These are phyloP conservation scores for Oenanthe sinensis DNA, from an alignment of 129 eudicot species.

Conservation along the genomic window DNA sequence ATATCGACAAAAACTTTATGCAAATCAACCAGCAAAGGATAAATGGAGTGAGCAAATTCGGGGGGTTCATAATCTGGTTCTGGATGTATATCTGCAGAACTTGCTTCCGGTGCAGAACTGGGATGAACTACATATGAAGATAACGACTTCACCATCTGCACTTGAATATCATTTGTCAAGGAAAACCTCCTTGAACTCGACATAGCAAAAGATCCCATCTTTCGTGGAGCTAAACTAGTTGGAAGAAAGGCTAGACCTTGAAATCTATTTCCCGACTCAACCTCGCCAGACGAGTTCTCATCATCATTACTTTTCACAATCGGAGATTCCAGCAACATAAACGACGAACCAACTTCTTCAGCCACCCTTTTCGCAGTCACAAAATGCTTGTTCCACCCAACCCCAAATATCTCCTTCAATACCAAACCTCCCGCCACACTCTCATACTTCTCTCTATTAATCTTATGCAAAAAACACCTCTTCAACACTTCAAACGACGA, in stretches of 20 bases:
- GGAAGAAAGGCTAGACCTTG: constrained; percentile 34
- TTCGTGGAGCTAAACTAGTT: constrained; percentile 40
- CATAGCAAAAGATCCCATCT: constrained; percentile 25
- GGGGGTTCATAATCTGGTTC: constrained; percentile 54
- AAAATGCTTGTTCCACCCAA: constrained; percentile 57
- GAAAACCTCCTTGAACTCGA: constrained; percentile 28
- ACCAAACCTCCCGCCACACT: constrained; percentile 77
- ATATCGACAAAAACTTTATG: constrained; percentile 49
- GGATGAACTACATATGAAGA: constrained; percentile 28
- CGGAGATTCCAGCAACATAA: constrained; percentile 64
- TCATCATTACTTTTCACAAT: constrained; percentile 22
- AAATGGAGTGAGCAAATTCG: constrained; percentile 59
- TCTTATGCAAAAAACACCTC: constrained; percentile 65
- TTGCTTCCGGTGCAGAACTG: constrained; percentile 16
- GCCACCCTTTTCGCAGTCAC: constrained; percentile 58
- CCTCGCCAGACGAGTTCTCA: constrained; percentile 10
- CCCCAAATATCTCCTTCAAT: constrained; percentile 80
- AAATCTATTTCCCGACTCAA: constrained; percentile 27
- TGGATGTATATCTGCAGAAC: constrained; percentile 27
- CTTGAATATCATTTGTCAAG: constrained; percentile 29
- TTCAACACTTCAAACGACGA: constrained; percentile 61
- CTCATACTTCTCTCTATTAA: constrained; percentile 54
- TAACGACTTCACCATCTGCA: constrained; percentile 38
- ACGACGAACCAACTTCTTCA: constrained; percentile 72
- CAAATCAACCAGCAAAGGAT: constrained; percentile 69